Base-by-base conservation (phyloP, 306 rosid species). In the Cicer chorassanicum region DNA sequence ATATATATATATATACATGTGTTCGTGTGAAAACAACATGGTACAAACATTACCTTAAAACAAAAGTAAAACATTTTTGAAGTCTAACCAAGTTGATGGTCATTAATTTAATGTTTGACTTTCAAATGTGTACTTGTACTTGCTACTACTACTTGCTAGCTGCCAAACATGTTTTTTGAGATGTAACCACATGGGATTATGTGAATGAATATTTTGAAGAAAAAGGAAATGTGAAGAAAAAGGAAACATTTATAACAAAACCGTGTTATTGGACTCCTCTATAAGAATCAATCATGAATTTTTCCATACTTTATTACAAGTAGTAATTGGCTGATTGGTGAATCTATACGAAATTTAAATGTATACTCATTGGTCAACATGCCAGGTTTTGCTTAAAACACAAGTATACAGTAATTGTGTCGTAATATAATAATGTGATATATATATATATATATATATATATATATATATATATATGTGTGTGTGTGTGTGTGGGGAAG, bases 271-370 rank as follows among this genome's bases (percentile, higher is more conserved):
- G 7, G 19, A 73, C 67, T 68, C 61, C 60, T 68, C 79, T n/a
- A 11, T 29, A 39, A 56, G 56, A 67, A 59, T 68, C 76, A 82
- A 82, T 86, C 83, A 74, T 60, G 70, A 80, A 75, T 24, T 77
- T 15, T 73, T 46, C 7, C 41, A n/a, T 39, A 63, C 4, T 65
- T 18, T 42, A 42, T 63, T 54, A 3, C 2, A 15, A 63, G 7
- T 60, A 53, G 59, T 60, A 34, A 7, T 36, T n/a, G 7, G 68
- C 40, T 60, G 13, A 7, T 36, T n/a, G 7, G 68, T 63, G 49
- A 40, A 38, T 64, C 5, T 41, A 19, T 65, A 65, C n/a, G 50
- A 42, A 42, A 24, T 9, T 65, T 42, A 65, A 65, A 65, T 65
- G 15, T 9, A 21, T 24, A 24, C 34, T 9, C 36, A 64, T 9